Percentiles rank a stretch among this genome's conserved stretches.
Conservation (phyloP, 768 basidiomycete species). For the Arthromyces matolae region DNA sequence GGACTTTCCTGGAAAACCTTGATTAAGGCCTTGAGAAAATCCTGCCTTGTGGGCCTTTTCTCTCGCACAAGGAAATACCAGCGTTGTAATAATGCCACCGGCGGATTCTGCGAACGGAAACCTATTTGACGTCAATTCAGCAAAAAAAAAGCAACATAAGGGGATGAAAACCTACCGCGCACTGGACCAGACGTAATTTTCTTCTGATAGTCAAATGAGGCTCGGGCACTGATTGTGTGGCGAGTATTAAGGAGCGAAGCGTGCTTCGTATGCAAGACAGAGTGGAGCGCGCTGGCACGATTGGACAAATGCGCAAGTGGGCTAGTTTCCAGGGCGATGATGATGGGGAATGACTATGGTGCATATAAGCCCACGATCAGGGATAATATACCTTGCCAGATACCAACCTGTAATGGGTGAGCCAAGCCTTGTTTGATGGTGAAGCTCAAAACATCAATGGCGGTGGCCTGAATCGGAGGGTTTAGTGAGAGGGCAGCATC, state of each 20-base stretch:
- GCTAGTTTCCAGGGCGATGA: constrained; percentile 92
- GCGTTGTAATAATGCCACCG: constrained; percentile 73
- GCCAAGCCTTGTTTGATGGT: constrained; percentile 94
- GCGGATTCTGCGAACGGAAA: constrained; percentile 58
- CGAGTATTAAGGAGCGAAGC: constrained; percentile 85
- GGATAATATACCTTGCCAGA: background rate
- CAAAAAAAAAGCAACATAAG: background rate
- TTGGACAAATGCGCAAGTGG: constrained; percentile 54
- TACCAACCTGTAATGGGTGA: constrained; percentile 81
- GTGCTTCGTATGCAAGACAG: constrained; percentile 84
- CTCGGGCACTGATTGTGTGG: constrained; percentile 74
- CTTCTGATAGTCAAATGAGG: constrained; percentile 82
- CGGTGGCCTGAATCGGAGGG: constrained; percentile 69
- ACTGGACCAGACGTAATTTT: constrained; percentile 44
- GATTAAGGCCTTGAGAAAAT: constrained; percentile 80
- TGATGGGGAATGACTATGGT: constrained; percentile 79
- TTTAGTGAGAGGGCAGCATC: constrained; percentile 74
- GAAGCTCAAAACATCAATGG: constrained; percentile 88
- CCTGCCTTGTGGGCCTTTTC: constrained; percentile 80
- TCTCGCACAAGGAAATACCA: constrained; percentile 94
- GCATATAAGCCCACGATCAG: background rate
- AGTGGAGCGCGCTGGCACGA: constrained; percentile 77
- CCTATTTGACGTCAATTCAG: constrained; percentile 37
- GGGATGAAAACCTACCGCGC: constrained; percentile 40
- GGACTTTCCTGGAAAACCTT: constrained; percentile 79